Percentiles rank a stretch among this genome's conserved stretches.
Conservation (phyloP, 768 basidiomycete genomes). For the Rhodotorula taiwanensis region DNA sequence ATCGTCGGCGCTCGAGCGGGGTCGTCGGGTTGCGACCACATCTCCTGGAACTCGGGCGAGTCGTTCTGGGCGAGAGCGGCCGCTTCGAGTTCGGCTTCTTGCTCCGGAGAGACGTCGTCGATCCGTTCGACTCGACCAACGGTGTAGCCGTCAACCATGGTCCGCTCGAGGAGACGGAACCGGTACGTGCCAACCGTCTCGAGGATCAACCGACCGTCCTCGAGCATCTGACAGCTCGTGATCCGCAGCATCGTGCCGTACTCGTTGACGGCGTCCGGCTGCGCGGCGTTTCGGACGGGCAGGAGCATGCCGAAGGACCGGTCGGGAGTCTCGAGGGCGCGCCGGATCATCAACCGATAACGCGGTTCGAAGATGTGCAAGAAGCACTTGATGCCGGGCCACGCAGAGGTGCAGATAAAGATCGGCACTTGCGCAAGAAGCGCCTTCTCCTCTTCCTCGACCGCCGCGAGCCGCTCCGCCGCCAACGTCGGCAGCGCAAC, state of each 20-base stretch:
- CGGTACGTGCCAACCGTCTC: slow-evolving; percentile 65
- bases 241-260: slow-evolving; percentile 96
- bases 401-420: slow-evolving; percentile 80
- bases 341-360: slow-evolving; percentile 90
- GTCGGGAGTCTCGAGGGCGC: slow-evolving; percentile 69
- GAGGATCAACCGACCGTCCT: slow-evolving; percentile 83
- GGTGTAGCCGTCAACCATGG: slow-evolving; percentile 78
- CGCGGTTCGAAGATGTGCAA: slow-evolving; percentile 92
- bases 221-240: slow-evolving; percentile 71
- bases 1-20: not conserved
- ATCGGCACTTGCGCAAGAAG: slow-evolving; percentile 71
- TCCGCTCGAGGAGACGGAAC: slow-evolving; percentile 79
- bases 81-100: slow-evolving; percentile 46
- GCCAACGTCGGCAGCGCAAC: slow-evolving; percentile 63
- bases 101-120: slow-evolving; percentile 48
- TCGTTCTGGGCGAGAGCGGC: slow-evolving; percentile 37
- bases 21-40: not conserved
- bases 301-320: slow-evolving; percentile 94
- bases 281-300: slow-evolving; percentile 51
- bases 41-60: not conserved
- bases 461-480: slow-evolving; percentile 57
- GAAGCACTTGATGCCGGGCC: slow-evolving; percentile 81
- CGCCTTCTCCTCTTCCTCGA: slow-evolving; percentile 70
- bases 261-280: slow-evolving; percentile 52
- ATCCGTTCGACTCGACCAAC: slow-evolving; percentile 42